Conservation (phyloP, 371 early-diverging fungal species). For the Apophysomyces ossiformis region DNA sequence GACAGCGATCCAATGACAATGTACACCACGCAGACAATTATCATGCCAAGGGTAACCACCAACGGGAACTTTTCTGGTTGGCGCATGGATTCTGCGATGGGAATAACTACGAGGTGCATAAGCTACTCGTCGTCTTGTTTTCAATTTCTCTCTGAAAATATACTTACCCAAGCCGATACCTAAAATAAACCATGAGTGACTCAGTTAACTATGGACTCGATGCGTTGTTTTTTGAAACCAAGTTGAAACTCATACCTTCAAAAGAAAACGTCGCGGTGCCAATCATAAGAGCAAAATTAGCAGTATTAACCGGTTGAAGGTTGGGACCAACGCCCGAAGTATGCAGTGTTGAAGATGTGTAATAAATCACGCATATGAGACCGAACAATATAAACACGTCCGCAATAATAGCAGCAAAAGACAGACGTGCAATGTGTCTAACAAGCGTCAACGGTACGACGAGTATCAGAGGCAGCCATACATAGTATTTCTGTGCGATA, state of each 20-base stretch:
- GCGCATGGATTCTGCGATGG: conserved; percentile 63
- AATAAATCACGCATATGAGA: conserved; percentile 50
- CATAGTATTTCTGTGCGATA: conserved; percentile 49
- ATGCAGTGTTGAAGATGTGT: conserved; percentile 32
- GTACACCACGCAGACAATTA: conserved; percentile 62
- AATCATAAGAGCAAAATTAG: conserved; percentile 70
- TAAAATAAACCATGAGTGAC: not conserved
- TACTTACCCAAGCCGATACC: conserved; percentile 66
- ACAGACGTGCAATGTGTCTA: conserved; percentile 68
- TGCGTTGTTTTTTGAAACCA: not conserved
- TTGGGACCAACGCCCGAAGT: conserved; percentile 42
- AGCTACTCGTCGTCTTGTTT: not conserved
- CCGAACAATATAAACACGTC: conserved; percentile 75
- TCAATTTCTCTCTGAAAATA: not conserved
- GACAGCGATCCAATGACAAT: conserved; percentile 67
- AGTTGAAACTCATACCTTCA: conserved; percentile 53
- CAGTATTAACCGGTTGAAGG: conserved; percentile 57
- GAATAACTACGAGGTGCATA: conserved; percentile 39
- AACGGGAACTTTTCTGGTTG: conserved; percentile 61
- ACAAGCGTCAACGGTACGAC: conserved; percentile 71
- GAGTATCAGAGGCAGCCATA: conserved; percentile 61
- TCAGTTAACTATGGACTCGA: not conserved
- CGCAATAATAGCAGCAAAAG: conserved; percentile 68
- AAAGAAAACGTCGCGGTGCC: conserved; percentile 82
- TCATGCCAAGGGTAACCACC: conserved; percentile 62